Evolutionary conservation across 495 filamentous ascomycete genomes (phyloP).

Genomic region (Hypoxylon intermedium): DNA sequence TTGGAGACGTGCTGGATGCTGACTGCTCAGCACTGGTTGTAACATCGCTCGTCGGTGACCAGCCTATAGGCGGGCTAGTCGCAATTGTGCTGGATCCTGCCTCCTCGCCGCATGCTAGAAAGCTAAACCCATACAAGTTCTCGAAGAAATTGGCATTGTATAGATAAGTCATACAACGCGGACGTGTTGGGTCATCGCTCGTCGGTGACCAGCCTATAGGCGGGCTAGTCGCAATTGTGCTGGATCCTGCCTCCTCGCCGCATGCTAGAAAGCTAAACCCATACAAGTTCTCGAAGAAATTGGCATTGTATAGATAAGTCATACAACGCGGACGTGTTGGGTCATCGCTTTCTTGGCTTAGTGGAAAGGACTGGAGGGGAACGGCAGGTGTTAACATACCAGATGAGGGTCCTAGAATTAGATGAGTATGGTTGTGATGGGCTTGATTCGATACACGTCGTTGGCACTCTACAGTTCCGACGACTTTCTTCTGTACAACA

Average conservation of each 20-base stretch:
- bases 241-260: conserved; percentile 25
- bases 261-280: conserved; percentile 41
- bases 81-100: conserved; percentile 36
- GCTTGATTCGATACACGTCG: conserved; percentile 38
- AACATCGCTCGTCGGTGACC: conserved; percentile 18
- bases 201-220: conserved; percentile 14
- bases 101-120: conserved; percentile 37
- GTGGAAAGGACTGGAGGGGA: conserved; percentile 3
- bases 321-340: conserved; percentile 35
- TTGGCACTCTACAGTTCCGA: conserved; percentile 39
- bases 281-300: conserved; percentile 38
- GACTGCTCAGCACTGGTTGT: conserved; percentile 11
- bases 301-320: conserved; percentile 39
- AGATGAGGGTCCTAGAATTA: conserved; percentile 20
- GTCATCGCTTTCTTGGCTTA: conserved; percentile 33
- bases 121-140: conserved; percentile 36
- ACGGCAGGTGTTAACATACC: conserved; percentile 26
- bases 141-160: conserved; percentile 41
- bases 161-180: conserved; percentile 41
- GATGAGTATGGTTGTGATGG: conserved; percentile 6
- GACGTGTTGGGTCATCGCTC: conserved; percentile 17
- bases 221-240: conserved; percentile 36
- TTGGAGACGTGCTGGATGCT: conserved; percentile 9
- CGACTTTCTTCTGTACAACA: conserved; percentile 34
- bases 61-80: conserved; percentile 19